A percentile compares a stretch with the other conserved stretches of the same genome.
phyloP scores from a whole-genome alignment of 257 asterid genomes.

The Solanum paucissectum region DNA sequence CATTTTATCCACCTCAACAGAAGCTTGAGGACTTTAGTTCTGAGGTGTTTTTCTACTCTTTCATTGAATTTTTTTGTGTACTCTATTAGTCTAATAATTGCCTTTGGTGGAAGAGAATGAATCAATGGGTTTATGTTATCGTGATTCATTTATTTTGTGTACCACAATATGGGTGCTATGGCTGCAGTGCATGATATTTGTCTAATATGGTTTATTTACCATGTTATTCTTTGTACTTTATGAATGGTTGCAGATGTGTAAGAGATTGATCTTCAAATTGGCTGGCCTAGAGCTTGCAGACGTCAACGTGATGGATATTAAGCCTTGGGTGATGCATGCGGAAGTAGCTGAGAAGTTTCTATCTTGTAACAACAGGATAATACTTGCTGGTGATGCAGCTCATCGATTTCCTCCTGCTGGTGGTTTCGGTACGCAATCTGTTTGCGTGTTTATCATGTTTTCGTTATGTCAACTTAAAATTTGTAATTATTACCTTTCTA shows the following conservation, averaged over 20 bases:
- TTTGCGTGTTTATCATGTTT: not conserved
- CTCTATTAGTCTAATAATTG: not conserved
- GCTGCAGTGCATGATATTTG: not conserved
- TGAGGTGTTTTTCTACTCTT: slow-evolving; percentile 28
- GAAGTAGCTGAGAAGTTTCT: slow-evolving; percentile 78
- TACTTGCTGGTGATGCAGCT: slow-evolving; percentile 96
- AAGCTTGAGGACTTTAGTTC: slow-evolving; percentile 64
- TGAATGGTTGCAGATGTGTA: slow-evolving; percentile 48
- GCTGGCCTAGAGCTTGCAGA: slow-evolving; percentile 86
- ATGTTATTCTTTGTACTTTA: not conserved
- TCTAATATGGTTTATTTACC: not conserved
- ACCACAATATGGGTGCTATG: not conserved
- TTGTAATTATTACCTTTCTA: not conserved
- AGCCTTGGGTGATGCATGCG: slow-evolving; percentile 99
- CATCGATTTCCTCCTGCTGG: slow-evolving; percentile 99
- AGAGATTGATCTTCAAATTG: slow-evolving; percentile 55
- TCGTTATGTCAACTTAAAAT: not conserved
- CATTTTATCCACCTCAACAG: slow-evolving; percentile 96
- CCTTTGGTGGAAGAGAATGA: not conserved
- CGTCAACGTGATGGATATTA: slow-evolving; percentile 61
- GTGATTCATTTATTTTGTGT: not conserved
- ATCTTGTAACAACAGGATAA: slow-evolving; percentile 43
- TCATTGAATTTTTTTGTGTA: not conserved
- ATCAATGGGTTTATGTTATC: not conserved
- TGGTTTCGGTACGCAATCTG: slow-evolving; percentile 59